Base-by-base conservation (phyloP, 345 rosid species). In the Eucalyptus regnans region DNA sequence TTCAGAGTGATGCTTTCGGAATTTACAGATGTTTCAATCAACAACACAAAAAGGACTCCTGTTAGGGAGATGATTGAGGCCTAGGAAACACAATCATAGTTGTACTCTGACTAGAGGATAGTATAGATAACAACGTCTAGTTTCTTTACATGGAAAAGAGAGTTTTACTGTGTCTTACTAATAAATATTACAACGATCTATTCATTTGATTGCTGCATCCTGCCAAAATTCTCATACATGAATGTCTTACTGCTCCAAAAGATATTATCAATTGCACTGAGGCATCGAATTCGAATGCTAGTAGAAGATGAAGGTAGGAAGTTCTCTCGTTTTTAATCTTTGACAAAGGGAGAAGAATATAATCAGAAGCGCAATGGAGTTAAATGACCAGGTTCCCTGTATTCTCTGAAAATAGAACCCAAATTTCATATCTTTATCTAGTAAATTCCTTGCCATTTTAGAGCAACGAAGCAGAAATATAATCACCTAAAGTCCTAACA, bases 1-100 rank as follows among this genome's bases (percentile, higher is more conserved):
- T 94, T 96, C 91, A 92, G 96, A 89, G 93, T 90, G 37, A 92
- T 96, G 88, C 79, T 95, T 62, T 94, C 94, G 4, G 96, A 96
- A 80, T 95, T 90, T 86, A 90, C 94, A 50, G 93, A 93, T 76
- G 50, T 87, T 31, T 51, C 92, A 49, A 68, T 56, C 6, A 51
- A 88, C 22, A 88, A 89, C 37, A 31, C 86, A 17, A 92, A 88
- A 33, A 92, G 88, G 89, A 90, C 87, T 50, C 79, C 92, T 7
- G 31, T 88, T n/a, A 91, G 90, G 12, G 92, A 90, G 90, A 66
- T 95, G 90, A 90, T 94, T 87, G 89, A 84, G 87, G 93, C 93
- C 86, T 94, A 86, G 93, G 44, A 15, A 60, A 56, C 46, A 76
- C 14, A 37, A 41, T 22, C 12, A 41, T 41, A 41, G 48, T 41